Base-by-base conservation (phyloP, 148 eudicot genomes). In the Rhododendron griersonianum region DNA sequence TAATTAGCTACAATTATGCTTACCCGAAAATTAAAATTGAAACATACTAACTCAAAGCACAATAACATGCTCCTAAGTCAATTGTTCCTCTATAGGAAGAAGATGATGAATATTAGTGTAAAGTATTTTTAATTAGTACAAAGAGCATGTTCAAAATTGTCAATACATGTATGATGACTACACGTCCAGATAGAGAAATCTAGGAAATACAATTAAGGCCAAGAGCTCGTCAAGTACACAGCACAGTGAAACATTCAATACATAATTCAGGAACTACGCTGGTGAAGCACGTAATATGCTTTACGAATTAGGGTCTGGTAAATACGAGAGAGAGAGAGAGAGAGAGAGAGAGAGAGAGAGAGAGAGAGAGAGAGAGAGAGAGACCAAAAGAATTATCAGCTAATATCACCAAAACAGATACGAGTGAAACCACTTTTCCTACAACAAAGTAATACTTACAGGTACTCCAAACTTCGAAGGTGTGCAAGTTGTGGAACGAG, bases 401-500 rank as follows among this genome's bases (percentile, higher is more conserved):
- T 19, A 2, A 48, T 33, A 47, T 69, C 59, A 69, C 30, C 13
- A 18, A 23, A 73, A 63, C n/a, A 82, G 21, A 30, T 30, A n/a
- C 21, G 4, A 65, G 35, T 44, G 51, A 83, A 65, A 61, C 71
- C 39, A 78, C 4, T 69, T 69, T 45, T 71, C 16, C 23, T 4
- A 33, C 61, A 53, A 35, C 76, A 47, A 55, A 83, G 63, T 55
- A 19, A 59, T 63, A 91, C 99, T 92, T 94, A 96, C 99, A 96
- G 81, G 88, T 92, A 94, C 79, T 96, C 93, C 88, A 96, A 93
- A 83, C 85, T 93, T 45, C 84, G 53, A 85, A 96, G 99, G 85
- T 87, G 90, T 81, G 98, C 99, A 86, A 96, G 99, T 88, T 88
- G 90, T 33, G 95, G 18, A 93, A 92, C 98, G 86, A 96, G 93